A percentile compares a stretch with the other conserved stretches of the same genome.
Evolutionary conservation across 2,329 filamentous ascomycete species (phyloP).

Genomic region (Ophiostoma perfectum): DNA sequence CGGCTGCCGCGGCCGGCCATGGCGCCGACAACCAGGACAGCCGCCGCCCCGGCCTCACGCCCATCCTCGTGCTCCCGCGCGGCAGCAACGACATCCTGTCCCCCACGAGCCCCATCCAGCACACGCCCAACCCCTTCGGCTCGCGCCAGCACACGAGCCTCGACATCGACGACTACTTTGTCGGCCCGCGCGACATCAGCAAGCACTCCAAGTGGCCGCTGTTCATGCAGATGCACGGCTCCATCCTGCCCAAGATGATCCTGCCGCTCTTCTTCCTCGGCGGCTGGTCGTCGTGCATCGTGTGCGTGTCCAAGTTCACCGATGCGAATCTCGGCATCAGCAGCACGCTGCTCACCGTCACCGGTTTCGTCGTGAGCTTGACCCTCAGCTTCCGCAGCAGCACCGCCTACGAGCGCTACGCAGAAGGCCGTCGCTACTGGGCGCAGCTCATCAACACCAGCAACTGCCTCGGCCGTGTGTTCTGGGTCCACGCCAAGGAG

Average conservation of each 20-base stretch:
- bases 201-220: slow-evolving; percentile 74
- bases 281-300: slow-evolving; percentile 62
- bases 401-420: slow-evolving; percentile 66
- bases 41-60: not conserved
- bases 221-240: slow-evolving; percentile 71
- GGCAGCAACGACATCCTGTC: not conserved
- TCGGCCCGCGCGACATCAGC: slow-evolving; percentile 61
- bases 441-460: slow-evolving; percentile 55
- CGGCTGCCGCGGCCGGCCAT: slow-evolving; percentile 1
- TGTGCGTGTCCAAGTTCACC: slow-evolving; percentile 31
- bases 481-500: slow-evolving; percentile 73
- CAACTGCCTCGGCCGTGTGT: slow-evolving; percentile 65
- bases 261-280: slow-evolving; percentile 60
- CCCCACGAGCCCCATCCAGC: not conserved
- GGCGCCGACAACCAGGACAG: slow-evolving; percentile 8
- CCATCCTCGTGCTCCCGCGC: not conserved
- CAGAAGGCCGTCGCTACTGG: slow-evolving; percentile 53
- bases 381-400: slow-evolving; percentile 71
- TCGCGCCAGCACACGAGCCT: slow-evolving; percentile 32
- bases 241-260: slow-evolving; percentile 66
- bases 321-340: slow-evolving; percentile 47
- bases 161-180: slow-evolving; percentile 44
- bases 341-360: slow-evolving; percentile 65
- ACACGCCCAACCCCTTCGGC: slow-evolving; percentile 32
- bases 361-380: slow-evolving; percentile 77